These are phyloP conservation scores for Plasmodium sp. DNA, from an alignment of 169 alveolate species.

Conservation along the genomic window DNA sequence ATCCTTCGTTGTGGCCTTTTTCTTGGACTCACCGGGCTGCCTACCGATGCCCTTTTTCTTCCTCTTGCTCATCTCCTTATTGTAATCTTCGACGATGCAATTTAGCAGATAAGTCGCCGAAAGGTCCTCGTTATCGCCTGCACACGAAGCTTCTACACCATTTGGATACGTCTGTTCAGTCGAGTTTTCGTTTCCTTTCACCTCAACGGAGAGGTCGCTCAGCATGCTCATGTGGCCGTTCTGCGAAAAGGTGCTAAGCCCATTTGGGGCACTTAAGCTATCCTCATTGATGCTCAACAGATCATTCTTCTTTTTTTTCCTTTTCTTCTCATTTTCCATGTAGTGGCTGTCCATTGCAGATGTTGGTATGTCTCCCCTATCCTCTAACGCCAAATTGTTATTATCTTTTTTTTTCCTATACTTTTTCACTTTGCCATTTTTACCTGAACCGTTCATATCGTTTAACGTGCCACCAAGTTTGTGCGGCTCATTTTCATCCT, in stretches of 20 bases:
- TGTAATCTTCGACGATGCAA: conserved; percentile 1
- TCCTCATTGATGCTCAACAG: background rate
- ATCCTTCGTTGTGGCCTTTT: background rate
- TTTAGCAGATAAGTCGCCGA: conserved; percentile 13
- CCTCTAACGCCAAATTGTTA: background rate
- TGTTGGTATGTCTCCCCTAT: background rate
- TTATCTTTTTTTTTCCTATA: conserved; percentile 15
- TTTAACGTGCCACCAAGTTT: background rate
- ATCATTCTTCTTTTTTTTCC: background rate
- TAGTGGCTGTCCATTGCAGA: background rate
- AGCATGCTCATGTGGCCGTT: background rate
- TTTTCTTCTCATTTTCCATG: background rate
- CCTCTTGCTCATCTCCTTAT: background rate
- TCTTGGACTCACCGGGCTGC: background rate
- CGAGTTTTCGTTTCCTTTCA: background rate
- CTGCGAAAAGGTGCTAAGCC: background rate
- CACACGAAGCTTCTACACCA: background rate
- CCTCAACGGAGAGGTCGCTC: background rate
- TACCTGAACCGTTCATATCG: background rate
- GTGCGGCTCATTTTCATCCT: background rate
- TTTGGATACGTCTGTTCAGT: background rate
- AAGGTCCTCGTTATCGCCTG: background rate
- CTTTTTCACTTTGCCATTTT: conserved; percentile 10
- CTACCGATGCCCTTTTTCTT: background rate
- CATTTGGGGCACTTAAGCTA: background rate